Base-by-base conservation (phyloP, 1,284 basidiomycete genomes). In the Exobasidium cylindrosporum region DNA sequence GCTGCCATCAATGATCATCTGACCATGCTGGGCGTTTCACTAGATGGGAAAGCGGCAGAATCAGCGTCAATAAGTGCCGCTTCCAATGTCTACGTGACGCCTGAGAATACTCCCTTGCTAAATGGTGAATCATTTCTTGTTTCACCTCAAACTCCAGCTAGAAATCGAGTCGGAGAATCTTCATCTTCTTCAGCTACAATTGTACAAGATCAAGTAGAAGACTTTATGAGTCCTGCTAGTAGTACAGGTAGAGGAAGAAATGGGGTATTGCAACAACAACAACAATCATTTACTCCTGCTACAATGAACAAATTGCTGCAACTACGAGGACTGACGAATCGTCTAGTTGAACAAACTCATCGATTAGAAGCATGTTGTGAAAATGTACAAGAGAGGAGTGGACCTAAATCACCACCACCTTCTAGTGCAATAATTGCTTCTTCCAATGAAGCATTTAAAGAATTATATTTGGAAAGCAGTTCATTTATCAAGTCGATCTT, bases 1-100 rank as follows among this genome's bases (percentile, higher is more conserved):
- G 65, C 65, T 13, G 54, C 67, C 32, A 64, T 79, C 50, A 66
- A 72, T 24, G 67, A 62, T 6, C 65, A 76, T 54, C 65, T 76
- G 1, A 54, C 54, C 7, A 60, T 62, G 26, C 47, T 65, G 10
- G 64, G 65, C 1, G 32, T 57, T 23, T 24, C 50, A 6, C 54
- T 60, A 10, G 24, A 61, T n/a, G 59, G 23, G 49, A 46, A 14
- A 23, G 54, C 2, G 49, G 40, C 2, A 60, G 63, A 7, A 59
- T 23, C 2, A 21, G 60, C 14, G 60, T 46, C 26, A 30, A 11
- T 47, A 56, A 44, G 26, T 59, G 24, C 57, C 40, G 44, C 2
- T n/a, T 28, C n/a, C 31, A 31, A 40, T 4, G 6, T 45, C 24
- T 17, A 24, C 29, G 29, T 14, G 7, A 24, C 60, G 28, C 32